A percentile compares a stretch with the other conserved stretches of the same genome.
These are phyloP conservation scores for Mycena vitilis DNA, from an alignment of 768 basidiomycete species.

Conservation along the genomic window DNA sequence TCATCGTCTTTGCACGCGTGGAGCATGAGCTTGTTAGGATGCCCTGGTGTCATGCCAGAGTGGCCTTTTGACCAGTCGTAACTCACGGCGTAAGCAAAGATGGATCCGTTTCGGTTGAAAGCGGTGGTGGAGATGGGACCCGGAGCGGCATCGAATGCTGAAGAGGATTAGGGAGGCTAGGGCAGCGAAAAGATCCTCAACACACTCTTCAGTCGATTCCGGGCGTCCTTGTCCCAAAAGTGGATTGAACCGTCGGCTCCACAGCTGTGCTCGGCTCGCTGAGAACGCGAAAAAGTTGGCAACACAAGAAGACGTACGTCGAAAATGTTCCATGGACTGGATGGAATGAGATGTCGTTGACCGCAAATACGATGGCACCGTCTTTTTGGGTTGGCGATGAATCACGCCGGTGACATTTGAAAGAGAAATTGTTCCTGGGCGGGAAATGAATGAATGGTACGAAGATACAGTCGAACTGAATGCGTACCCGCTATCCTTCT, in stretches of 20 bases:
- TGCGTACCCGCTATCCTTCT: constrained; percentile 77
- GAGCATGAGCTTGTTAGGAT: constrained; percentile 85
- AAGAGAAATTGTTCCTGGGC: constrained; percentile 82
- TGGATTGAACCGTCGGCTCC: constrained; percentile 89
- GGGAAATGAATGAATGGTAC: constrained; percentile 12
- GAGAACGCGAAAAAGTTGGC: constrained; percentile 39
- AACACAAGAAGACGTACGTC: constrained; percentile 67
- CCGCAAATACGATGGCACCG: constrained; percentile 79
- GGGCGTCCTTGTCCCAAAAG: constrained; percentile 95
- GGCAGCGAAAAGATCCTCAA: constrained; percentile 20
- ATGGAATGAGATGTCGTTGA: constrained; percentile 90
- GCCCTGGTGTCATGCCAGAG: constrained; percentile 74
- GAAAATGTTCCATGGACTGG: constrained; percentile 87
- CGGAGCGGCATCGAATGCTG: constrained; percentile 79
- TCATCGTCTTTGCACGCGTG: constrained; percentile 91
- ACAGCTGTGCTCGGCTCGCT: constrained; percentile 44
- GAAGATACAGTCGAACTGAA: neutral
- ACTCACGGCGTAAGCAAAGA: constrained; percentile 92
- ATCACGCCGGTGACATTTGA: constrained; percentile 84
- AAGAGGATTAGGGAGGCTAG: constrained; percentile 6
- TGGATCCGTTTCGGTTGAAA: constrained; percentile 89
- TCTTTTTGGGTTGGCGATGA: constrained; percentile 66
- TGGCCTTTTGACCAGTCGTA: constrained; percentile 97
- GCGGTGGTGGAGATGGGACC: constrained; percentile 83
- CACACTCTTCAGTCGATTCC: constrained; percentile 91